Evolutionary conservation across 768 basidiomycete genomes (phyloP), one percentile per base, ranked within the genome.

Genomic region (Pulveroboletus ravenelii): DNA sequence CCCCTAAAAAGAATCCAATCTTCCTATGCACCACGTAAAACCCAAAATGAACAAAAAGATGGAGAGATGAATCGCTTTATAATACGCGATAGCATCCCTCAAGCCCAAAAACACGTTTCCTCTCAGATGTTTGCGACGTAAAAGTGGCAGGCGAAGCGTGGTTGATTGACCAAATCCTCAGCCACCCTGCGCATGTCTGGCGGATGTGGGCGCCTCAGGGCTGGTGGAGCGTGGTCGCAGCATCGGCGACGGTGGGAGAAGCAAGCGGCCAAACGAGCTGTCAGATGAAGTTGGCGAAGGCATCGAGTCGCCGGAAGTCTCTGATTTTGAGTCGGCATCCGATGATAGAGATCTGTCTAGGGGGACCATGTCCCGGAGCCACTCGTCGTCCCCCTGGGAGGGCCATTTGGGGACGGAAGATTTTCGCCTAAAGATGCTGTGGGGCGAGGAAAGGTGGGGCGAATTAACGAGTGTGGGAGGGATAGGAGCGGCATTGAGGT

Each of bases 281-380:
- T 59, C 63, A 9, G 63, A 62, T 1, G 63, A 48, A 30, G 66
- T 55, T 7, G 66, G 60, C 4, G 57, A 58, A 4, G 57, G 51
- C 13, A 53, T 50, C 9, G 40, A 15, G 31, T 53, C 56, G 44
- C 39, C 35, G 6, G 55, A 52, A 29, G 17, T 18, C 52, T 54
- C 62, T 30, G 57, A 63, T 54, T n/a, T 50, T 0, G 58, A 2
- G 35, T 63, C 62, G 29, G n/a, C 45, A 10, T 60, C 60, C 2
- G 43, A 45, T 5, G 9, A 34, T 7, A 5, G 12, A 17, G 53
- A 35, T 61, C 45, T 23, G 53, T 59, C 40, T 39, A 59, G 37
- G 9, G 83, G 82, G 2, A 84, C 70, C 56, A 81, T 84, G 70
- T 85, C 83, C 64, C 78, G 74, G 47, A 85, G 69, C 83, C 83